Conservation (phyloP, 495 filamentous ascomycete species). For the Podospora pseudocomata region DNA sequence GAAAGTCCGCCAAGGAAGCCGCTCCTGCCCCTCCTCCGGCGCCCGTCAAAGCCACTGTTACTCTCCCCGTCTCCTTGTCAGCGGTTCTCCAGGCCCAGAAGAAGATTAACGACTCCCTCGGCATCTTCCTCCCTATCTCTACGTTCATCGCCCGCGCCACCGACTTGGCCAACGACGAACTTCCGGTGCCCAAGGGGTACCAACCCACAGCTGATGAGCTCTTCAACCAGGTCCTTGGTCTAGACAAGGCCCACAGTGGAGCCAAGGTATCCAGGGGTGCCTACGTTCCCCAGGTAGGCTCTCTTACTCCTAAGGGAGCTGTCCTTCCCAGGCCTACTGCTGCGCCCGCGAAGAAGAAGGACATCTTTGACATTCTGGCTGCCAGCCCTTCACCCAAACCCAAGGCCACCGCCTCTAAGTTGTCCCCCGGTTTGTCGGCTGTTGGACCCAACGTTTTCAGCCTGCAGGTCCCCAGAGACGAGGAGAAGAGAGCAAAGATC, state of each 20-base stretch:
- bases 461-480: constrained; percentile 66
- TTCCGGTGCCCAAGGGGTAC: constrained; percentile 60
- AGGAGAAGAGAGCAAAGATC: constrained; percentile 72
- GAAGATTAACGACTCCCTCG: constrained; percentile 68
- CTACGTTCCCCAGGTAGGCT: constrained; percentile 72
- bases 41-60: constrained; percentile 50
- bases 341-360: constrained; percentile 56
- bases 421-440: constrained; percentile 37
- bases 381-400: constrained; percentile 33
- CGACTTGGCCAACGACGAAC: constrained; percentile 77
- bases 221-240: constrained; percentile 81
- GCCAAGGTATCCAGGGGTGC: constrained; percentile 48
- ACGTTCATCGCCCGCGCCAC: constrained; percentile 82
- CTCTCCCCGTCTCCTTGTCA: constrained; percentile 70
- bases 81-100: constrained; percentile 76
- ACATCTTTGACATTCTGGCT: constrained; percentile 76
- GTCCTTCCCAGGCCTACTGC: constrained; percentile 37
- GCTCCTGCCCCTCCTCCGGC: constrained; percentile 41
- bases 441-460: constrained; percentile 72
- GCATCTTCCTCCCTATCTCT: constrained; percentile 75
- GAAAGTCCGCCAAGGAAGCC: constrained; percentile 45
- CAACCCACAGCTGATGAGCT: constrained; percentile 73
- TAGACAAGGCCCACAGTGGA: constrained; percentile 42
- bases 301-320: constrained; percentile 44
- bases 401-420: constrained; percentile 29